Evolutionary conservation across 2,329 filamentous ascomycete species (phyloP).

Genomic region (Fusarium algeriense): DNA sequence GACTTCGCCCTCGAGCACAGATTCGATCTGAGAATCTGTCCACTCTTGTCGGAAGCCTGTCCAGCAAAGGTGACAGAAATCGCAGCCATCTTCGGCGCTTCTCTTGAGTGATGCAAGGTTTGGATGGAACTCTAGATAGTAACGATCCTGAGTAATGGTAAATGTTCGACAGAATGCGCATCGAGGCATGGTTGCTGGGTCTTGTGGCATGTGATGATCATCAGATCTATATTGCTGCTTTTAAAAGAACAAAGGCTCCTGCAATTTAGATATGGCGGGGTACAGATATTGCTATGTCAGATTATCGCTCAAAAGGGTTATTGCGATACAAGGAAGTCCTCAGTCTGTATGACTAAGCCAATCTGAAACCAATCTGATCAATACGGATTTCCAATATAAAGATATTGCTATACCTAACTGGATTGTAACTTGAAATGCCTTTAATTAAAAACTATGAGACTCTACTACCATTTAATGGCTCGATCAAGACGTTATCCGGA

Average conservation of each 20-base stretch:
- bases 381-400: too few species aligned
- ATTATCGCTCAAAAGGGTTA: not conserved
- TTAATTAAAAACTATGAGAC: too few species aligned
- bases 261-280: not conserved
- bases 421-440: too few species aligned
- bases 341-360: too few species aligned
- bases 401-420: too few species aligned
- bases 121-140: not conserved
- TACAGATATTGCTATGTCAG: not conserved
- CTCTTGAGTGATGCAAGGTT: slow-evolving; percentile 4
- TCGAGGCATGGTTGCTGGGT: not conserved
- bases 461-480: too few species aligned
- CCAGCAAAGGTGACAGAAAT: slow-evolving; percentile 23
- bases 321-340: too few species aligned
- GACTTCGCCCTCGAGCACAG: not conserved
- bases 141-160: not conserved
- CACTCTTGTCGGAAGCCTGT: slow-evolving; percentile 4
- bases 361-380: too few species aligned
- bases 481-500: too few species aligned
- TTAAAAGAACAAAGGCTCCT: not conserved
- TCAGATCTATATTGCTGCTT: not conserved
- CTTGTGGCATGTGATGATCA: not conserved
- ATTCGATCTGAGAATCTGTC: not conserved
- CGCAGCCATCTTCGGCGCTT: slow-evolving; percentile 8
- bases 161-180: not conserved